Evolutionary conservation across 805 yeast species (phyloP), one percentile per base, ranked within the genome.

Genomic region (Zygosaccharomyces kombuchaensis): DNA sequence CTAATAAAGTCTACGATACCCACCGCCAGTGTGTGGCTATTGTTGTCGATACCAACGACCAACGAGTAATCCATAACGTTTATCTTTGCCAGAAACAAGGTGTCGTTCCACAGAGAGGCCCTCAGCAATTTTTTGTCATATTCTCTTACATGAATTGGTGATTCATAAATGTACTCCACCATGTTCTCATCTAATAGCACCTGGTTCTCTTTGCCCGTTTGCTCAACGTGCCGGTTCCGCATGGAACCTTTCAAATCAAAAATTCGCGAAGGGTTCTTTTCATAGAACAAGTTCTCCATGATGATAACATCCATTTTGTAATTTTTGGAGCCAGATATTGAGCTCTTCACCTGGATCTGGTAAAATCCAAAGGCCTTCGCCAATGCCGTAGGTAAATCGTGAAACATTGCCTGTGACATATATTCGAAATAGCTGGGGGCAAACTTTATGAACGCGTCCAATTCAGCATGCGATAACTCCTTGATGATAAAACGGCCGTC

Each of bases 1-100:
- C 99, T 69, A 36, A 93, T 81, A 72, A 95, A 93, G 65, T 93
- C 85, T 50, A 93, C 90, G 34, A 93, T 90, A 3, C 99, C 99
- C 10, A 90, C 96, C 14, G 89, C 88, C 30, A 93, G 71, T 44
- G 82, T 82, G 42, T 76, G 75, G 51, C 77, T 77, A 17, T 78
- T 75, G 40, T 67, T 70, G 60, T 93, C 96, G 34, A 93, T 87
- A 0, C 98, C 99, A 48, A 93, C 83, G 8, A 93, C 96, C 52
- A 93, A 71, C 0, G 98, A 91, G 60, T 93, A 93, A 65, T 93
- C 99, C 99, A 93, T 93, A 5, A 93, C 98, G 60, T 93, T 95
- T 96, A 93, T 87, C 58, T 95, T 93, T 2, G 96, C 89, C 44
- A 93, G 69, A 62, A 93, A 95, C 12, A 93, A 70, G 0, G 98